Base-by-base conservation (phyloP, 2,329 filamentous ascomycete genomes). In the Eurotiales sp. region DNA sequence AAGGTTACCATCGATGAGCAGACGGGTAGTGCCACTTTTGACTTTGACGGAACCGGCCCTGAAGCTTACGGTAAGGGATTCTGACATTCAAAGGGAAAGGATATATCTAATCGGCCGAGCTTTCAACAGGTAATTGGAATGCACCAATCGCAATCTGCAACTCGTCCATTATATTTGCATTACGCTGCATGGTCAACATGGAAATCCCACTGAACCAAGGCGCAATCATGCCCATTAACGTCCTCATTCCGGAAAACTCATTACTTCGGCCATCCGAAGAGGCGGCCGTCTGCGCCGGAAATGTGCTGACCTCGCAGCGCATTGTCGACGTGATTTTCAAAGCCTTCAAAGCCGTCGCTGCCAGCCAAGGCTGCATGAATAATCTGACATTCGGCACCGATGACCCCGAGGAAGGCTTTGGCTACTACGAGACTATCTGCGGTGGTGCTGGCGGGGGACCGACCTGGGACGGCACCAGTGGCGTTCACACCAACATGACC, bases 281-380 rank as follows among this genome's bases (percentile, higher is more conserved):
- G 3, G 63, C 62, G 3, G 65, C 64, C 4, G 58, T 62, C 8
- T 58, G 54, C 32, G 63, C 57, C 10, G 59, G 59, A 12, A 67
- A 66, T 29, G 56, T 56, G 1, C 46, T 54, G 6, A 66, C 64
- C 8, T 64, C 60, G 4, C 64, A 67, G 47, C 57, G 64, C 1
- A 59, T 67, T 32, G 55, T 57, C 19, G 64, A 67, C 45, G 54
- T 65, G 32, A 56, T 67, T n/a, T 56, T 66, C 54, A 75, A 59
- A 21, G 62, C 64, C 10, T 66, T 67, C 55, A 46, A 53, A 8
- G 59, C 57, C 8, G 50, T 46, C 21, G 64, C 60, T 3, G 64
- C 60, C 1, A 54, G 53, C 10, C 64, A 67, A 36, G 64, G 64
- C 0, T 58, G 56, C 27, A 56, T 59, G 50, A 67, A 67, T 53